Conservation (phyloP, 345 rosid genomes). For the Citrus inodora region DNA sequence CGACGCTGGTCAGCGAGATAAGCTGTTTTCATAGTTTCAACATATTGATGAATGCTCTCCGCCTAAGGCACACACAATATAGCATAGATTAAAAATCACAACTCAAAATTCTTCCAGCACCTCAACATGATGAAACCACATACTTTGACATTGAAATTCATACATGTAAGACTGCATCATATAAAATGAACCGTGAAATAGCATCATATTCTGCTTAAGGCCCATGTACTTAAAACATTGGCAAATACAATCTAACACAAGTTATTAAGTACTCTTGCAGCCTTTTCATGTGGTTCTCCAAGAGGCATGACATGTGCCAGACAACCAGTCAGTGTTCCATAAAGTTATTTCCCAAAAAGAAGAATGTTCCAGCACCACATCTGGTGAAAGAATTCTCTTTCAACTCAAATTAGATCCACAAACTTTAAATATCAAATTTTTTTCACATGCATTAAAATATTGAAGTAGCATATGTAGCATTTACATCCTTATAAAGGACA, state of each 20-base stretch:
- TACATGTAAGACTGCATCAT: neutral
- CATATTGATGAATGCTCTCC: slow-evolving; percentile 86
- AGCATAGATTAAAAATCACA: neutral
- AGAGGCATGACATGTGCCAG: too few relatives aligned
- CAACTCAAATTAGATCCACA: neutral
- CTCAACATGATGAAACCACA: neutral
- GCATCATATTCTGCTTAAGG: neutral
- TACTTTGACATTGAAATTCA: neutral
- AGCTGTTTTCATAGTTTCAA: slow-evolving; percentile 83
- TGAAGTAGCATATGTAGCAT: neutral
- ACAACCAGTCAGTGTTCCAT: neutral
- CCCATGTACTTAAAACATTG: neutral
- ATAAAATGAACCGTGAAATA: neutral
- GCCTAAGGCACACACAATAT: slow-evolving; percentile 40
- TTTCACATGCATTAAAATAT: neutral
- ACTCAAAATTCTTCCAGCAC: neutral
- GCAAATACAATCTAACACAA: neutral
- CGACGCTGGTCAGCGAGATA: slow-evolving; percentile 88
- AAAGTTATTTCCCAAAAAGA: neutral
- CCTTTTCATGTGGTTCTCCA: neutral
- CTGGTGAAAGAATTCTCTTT: neutral
- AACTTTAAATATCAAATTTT: neutral
- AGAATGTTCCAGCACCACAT: neutral
- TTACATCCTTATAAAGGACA: neutral
- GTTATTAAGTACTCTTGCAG: neutral